Percentiles rank a stretch among this genome's conserved stretches.
Conservation (phyloP, 129 eudicot genomes). For the Flaveria ramosissima region DNA sequence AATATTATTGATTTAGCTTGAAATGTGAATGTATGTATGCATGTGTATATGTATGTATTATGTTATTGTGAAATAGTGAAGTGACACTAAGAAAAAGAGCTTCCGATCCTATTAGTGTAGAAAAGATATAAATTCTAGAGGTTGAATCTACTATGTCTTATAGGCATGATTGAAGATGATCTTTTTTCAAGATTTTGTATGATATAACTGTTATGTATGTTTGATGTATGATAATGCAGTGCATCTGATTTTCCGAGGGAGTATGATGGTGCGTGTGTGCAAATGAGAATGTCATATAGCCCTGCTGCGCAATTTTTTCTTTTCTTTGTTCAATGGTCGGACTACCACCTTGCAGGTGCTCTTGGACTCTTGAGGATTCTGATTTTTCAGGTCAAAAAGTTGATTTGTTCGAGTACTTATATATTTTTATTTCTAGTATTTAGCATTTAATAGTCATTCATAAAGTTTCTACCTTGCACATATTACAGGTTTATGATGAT, state of each 20-base stretch:
- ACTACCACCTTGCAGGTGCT: constrained; percentile 89
- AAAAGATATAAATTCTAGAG: neutral
- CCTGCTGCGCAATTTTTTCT: constrained; percentile 90
- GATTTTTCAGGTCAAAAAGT: constrained; percentile 64
- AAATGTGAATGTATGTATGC: too few relatives aligned
- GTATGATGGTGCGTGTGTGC: constrained; percentile 90
- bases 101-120: neutral
- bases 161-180: neutral
- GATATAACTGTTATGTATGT: neutral
- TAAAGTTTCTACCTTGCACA: constrained; percentile 12
- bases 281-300: constrained; percentile 95
- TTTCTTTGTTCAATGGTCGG: constrained; percentile 92
- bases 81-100: too few relatives aligned
- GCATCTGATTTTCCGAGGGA: constrained; percentile 88
- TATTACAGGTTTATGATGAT: constrained; percentile 78
- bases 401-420: neutral
- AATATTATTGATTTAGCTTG: too few relatives aligned
- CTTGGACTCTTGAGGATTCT: constrained; percentile 82
- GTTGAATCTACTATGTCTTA: neutral
- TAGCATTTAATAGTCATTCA: neutral
- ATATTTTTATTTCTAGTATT: constrained; percentile 3
- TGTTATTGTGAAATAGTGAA: too few relatives aligned
- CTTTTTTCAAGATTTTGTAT: constrained; percentile 2
- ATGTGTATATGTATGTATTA: too few relatives aligned
- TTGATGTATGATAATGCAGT: constrained; percentile 41